phyloP scores from a whole-genome alignment of 116 monocot genomes.

The Trichopus zeylanicus region DNA sequence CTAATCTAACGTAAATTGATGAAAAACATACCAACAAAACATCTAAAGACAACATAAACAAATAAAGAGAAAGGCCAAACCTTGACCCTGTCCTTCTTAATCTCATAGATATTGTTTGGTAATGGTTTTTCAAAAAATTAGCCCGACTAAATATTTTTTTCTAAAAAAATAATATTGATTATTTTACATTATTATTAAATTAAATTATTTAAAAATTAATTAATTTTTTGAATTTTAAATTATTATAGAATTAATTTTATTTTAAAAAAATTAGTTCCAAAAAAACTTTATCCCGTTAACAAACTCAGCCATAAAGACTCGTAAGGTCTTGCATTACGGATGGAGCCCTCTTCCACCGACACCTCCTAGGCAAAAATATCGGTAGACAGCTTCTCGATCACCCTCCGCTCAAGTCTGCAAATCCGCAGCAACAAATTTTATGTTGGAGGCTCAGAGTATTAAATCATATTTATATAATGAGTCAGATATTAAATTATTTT shows the following conservation, averaged over 20 bases:
- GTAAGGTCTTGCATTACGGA: conserved; percentile 25
- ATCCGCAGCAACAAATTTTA: conserved; percentile 55
- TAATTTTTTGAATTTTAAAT: too few relatives aligned
- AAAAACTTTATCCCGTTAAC: too few relatives aligned
- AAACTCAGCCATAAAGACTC: conserved; percentile 56
- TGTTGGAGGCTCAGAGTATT: too few relatives aligned
- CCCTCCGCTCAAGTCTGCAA: conserved; percentile 56
- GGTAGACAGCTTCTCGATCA: conserved; percentile 12
- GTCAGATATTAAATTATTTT: too few relatives aligned
- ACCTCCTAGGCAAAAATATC: conserved; percentile 22
- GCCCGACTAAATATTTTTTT: too few relatives aligned
- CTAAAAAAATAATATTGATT: too few relatives aligned
- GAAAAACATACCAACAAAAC: neutral
- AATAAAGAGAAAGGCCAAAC: conserved; percentile 6
- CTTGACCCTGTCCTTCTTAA: conserved; percentile 38
- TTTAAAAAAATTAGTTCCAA: too few relatives aligned
- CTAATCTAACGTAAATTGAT: neutral
- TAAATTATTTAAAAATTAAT: too few relatives aligned
- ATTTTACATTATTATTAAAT: too few relatives aligned
- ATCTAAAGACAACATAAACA: neutral
- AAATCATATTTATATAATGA: neutral
- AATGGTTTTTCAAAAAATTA: too few relatives aligned
- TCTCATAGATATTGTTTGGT: too few relatives aligned
- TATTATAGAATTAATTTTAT: too few relatives aligned
- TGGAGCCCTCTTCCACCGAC: conserved; percentile 15